Base-by-base conservation (phyloP, 2,329 filamentous ascomycete species). In the Fusarium denticulatum region DNA sequence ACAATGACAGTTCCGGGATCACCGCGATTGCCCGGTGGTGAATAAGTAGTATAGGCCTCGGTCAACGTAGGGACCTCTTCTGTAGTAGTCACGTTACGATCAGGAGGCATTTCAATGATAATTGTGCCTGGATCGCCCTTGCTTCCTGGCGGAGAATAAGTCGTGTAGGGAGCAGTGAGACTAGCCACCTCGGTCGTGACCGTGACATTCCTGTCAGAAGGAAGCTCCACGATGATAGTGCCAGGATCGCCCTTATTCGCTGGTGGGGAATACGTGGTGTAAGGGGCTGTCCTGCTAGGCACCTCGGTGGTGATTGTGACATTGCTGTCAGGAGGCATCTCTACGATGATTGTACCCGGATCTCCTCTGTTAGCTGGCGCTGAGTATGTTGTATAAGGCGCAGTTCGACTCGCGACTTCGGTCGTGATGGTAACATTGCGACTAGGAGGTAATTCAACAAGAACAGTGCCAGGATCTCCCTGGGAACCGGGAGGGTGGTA, bases 1-100 rank as follows among this genome's bases (percentile, higher is more conserved):
- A 71, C 56, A 43, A 71, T 71, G 6, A 71, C 39, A 3, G 68
- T 71, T 7, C 68, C 68, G 20, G 68, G 67, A 22, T 71, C 68
- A 16, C 59, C 68, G 5, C 20, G 40, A 12, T 20, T 42, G 5
- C 42, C 61, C 9, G 68, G 68, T 20, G 62, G 42, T 8, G 57
- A 67, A 36, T 67, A 67, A 15, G 63, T 67, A 22, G 64, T 67
- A 24, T 52, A 67, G 14, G 63, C 45, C 28, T 36, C 15, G 4
- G 64, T 67, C 24, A 67, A 15, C 16, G 56, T 62, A 28, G 39
- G 46, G 1, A 66, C 40, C 11, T 50, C 30, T 18, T 52, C 45
- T 10, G 68, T 71, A 6, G 53, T 71, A 8, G 68, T 71, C 13
- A 71, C 40, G 26, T 71, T 71, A 2, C 52, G 39, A 4, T 61